Evolutionary conservation across 345 rosid genomes (phyloP).

Genomic region (Streptanthus diversifolius): DNA sequence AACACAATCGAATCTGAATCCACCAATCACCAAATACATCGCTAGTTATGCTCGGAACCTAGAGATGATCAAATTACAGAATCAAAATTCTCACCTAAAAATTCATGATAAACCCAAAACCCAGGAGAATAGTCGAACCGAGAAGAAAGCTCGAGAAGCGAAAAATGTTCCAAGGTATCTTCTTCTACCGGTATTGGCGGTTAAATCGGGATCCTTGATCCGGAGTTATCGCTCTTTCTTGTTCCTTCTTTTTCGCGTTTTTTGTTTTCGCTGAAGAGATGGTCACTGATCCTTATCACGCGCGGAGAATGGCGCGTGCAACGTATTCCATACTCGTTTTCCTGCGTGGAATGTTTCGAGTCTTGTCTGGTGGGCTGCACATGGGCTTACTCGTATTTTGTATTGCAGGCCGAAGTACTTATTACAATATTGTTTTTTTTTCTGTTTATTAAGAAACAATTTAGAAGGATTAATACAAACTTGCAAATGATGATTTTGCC

Average conservation of each 20-base stretch:
- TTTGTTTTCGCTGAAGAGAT: too few species aligned
- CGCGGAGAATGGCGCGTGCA: background rate
- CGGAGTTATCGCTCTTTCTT: slow-evolving; percentile 32
- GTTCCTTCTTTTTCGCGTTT: background rate
- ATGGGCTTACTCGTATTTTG: background rate
- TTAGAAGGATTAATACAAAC: background rate
- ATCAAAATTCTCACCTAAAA: too few species aligned
- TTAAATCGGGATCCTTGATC: slow-evolving; percentile 31
- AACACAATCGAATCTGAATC: too few species aligned
- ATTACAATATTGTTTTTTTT: background rate
- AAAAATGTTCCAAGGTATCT: too few species aligned
- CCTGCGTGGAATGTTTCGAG: slow-evolving; percentile 2
- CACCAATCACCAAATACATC: too few species aligned
- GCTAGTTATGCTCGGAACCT: too few species aligned
- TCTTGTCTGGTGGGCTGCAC: background rate
- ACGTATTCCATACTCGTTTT: background rate
- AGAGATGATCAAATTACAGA: too few species aligned
- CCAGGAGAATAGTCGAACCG: too few species aligned
- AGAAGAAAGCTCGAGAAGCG: too few species aligned
- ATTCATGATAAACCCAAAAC: too few species aligned
- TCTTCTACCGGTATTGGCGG: background rate
- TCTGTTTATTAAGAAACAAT: too few species aligned
- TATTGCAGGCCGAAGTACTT: background rate
- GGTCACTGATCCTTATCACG: too few species aligned
- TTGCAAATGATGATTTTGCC: background rate